Conservation (phyloP, 2,329 filamentous ascomycete genomes). For the Ramichloridium luteum region DNA sequence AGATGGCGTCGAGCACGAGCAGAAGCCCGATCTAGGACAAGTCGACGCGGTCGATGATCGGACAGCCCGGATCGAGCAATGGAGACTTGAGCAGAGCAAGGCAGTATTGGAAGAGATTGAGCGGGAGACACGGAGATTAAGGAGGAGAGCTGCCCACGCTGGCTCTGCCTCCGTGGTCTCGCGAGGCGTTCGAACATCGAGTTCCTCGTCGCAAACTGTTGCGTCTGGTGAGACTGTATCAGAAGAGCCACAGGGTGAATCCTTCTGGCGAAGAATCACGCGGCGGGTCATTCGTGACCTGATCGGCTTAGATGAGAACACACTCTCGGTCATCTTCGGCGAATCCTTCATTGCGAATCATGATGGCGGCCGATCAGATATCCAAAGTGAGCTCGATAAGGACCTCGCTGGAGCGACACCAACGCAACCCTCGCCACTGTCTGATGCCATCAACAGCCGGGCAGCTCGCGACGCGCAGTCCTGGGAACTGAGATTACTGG, state of each 20-base stretch:
- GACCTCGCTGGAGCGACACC: constrained; percentile 23
- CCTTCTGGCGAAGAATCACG: constrained; percentile 70
- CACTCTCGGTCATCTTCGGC: constrained; percentile 77
- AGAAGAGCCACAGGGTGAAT: constrained; percentile 36
- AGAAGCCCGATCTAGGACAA: constrained; percentile 39
- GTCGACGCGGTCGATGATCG: constrained; percentile 44
- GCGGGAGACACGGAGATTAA: constrained; percentile 55
- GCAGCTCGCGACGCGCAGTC: constrained; percentile 26
- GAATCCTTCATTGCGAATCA: constrained; percentile 58
- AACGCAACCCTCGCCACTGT: constrained; percentile 22
- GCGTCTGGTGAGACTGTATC: background rate
- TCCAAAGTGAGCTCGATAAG: constrained; percentile 71
- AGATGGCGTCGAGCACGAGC: constrained; percentile 41
- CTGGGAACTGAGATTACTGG: constrained; percentile 70
- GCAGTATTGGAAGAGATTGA: constrained; percentile 81
- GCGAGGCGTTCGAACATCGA: background rate
- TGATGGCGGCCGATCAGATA: constrained; percentile 67
- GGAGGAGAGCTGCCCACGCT: constrained; percentile 51
- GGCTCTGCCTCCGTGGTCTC: constrained; percentile 26
- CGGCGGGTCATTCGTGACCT: constrained; percentile 77
- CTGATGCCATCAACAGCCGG: constrained; percentile 14
- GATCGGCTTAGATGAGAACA: constrained; percentile 77
- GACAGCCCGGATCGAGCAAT: constrained; percentile 74
- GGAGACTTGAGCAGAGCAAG: constrained; percentile 82
- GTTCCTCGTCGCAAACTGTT: background rate